Evolutionary conservation across 257 asterid species (phyloP).

Genomic region (Osmanthus fragrans): DNA sequence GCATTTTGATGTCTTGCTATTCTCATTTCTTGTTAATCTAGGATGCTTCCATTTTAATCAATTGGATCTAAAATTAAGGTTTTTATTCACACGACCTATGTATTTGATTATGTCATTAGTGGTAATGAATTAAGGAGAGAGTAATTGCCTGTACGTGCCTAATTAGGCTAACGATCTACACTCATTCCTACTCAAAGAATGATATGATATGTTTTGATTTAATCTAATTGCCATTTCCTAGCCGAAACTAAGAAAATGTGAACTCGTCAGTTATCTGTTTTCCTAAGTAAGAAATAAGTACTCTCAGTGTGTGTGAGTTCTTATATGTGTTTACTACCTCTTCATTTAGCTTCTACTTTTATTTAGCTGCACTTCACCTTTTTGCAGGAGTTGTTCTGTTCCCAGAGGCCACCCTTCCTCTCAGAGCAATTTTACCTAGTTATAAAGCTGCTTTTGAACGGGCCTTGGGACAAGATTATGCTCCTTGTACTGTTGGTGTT

Average conservation of each 20-base stretch:
- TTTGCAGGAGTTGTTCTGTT: slow-evolving; percentile 86
- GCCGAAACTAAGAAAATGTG: neutral
- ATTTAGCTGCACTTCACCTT: slow-evolving; percentile 10
- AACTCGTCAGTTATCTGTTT: neutral
- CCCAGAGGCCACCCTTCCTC: slow-evolving; percentile 96
- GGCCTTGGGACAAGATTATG: slow-evolving; percentile 74
- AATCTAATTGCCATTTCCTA: neutral
- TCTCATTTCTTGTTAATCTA: neutral
- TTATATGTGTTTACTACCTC: neutral
- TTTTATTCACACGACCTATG: too few relatives aligned
- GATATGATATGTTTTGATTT: neutral
- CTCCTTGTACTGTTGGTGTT: slow-evolving; percentile 81
- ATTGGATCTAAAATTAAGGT: neutral
- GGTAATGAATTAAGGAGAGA: neutral
- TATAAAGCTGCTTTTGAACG: slow-evolving; percentile 74
- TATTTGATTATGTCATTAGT: too few relatives aligned
- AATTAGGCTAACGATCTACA: too few relatives aligned
- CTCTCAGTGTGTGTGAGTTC: neutral
- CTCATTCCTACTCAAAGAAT: too few relatives aligned
- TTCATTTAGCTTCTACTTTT: slow-evolving; percentile 18
- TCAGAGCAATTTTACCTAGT: slow-evolving; percentile 69
- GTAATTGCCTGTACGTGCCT: neutral
- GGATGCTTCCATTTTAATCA: neutral
- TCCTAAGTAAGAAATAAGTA: neutral
- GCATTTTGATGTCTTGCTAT: neutral